Percentiles rank a stretch among this genome's conserved stretches.
phyloP scores from a whole-genome alignment of 1,139 yeast species.

The Yamadazyma diospyri region DNA sequence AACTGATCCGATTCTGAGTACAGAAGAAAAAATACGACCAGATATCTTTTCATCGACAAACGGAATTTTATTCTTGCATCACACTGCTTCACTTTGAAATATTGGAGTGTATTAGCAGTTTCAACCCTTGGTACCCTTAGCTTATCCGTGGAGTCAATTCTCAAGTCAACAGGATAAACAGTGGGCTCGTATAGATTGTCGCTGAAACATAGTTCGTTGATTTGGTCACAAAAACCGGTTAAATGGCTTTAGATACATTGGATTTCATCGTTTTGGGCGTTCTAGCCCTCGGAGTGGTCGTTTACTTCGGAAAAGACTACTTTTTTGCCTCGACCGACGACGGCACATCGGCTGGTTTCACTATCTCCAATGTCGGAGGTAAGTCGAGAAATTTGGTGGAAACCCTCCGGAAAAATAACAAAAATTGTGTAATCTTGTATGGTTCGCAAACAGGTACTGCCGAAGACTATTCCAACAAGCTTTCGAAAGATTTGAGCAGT shows the following conservation, averaged over 20 bases:
- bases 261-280: constrained; percentile 69
- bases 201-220: neutral
- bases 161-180: no score
- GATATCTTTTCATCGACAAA: no score
- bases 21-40: no score
- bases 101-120: no score
- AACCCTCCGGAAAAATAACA: constrained; percentile 57
- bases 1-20: neutral
- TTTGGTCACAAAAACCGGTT: neutral
- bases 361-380: constrained; percentile 32
- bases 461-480: constrained; percentile 90
- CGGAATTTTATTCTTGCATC: no score
- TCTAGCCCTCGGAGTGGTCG: constrained; percentile 58
- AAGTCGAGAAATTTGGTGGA: constrained; percentile 61
- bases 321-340: constrained; percentile 36
- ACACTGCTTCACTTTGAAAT: no score
- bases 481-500: constrained; percentile 82
- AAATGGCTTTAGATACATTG: constrained; percentile 60
- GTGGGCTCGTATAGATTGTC: no score
- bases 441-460: constrained; percentile 99
- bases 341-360: constrained; percentile 37
- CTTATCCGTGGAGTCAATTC: no score
- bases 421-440: constrained; percentile 77
- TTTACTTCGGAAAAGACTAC: constrained; percentile 64
- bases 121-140: no score